Evolutionary conservation across 179 eudicot genomes (phyloP), one percentile per base, ranked within the genome.

Genomic region (Patellifolia procumbens): DNA sequence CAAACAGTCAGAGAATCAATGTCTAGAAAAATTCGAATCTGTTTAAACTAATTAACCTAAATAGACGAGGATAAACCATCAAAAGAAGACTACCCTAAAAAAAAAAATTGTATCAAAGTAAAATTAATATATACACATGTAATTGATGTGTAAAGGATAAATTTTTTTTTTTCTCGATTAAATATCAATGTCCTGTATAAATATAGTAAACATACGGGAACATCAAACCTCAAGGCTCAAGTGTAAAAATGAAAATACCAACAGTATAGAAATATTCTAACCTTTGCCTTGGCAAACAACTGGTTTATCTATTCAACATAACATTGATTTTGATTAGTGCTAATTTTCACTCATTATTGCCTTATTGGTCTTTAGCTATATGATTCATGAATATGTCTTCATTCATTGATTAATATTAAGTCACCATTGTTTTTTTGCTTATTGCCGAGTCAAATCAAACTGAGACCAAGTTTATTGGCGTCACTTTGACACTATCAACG

Each of bases 251-350:
- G n/a, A n/a, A 22, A 64, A 20, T 19, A 24, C 22, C 24, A 37
- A 39, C 22, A 13, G 68, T 31, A 49, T 15, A n/a, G 42, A 35
- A 42, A 42, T 45, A 56, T 43, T 16, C 55, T 43, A 56, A 29
- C 60, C 77, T 42, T 58, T 24, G 60, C 83, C 70, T 42, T 70
- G 29, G 46, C 4, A 11, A 34, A 24, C 35, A 72, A 77, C 75
- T 60, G 39, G 69, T 74, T 77, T 10, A 81, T 78, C 75, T 74
- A 81, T 74, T 68, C 74, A 73, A 52, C 64, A 61, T 61, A n/a
- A n/a, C 37, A 20, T 58, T 81, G 28, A 72, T 67, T 13, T 13
- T 26, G 17, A 60, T 28, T 60, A 60, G 19, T 72, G 19, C 61
- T 34, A 22, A n/a, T 49, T 8, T 58, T 56, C 59, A 48, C 34